Conservation (phyloP, 306 rosid genomes). For the Vigna angularis region DNA sequence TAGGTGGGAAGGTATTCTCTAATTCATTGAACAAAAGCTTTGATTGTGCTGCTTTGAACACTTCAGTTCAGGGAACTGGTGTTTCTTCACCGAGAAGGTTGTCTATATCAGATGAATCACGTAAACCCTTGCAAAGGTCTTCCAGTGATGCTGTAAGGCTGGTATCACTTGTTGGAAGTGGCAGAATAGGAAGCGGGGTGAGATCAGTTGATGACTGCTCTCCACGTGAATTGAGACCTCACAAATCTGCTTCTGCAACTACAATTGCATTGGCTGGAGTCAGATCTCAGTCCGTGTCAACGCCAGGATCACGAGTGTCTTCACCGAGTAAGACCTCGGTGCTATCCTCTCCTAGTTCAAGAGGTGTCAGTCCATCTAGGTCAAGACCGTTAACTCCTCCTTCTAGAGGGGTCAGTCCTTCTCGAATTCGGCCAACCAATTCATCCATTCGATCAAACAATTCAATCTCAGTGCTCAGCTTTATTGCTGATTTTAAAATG, state of each 20-base stretch:
- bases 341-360: conserved; percentile 49
- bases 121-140: conserved; percentile 60
- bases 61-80: conserved; percentile 53
- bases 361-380: conserved; percentile 86
- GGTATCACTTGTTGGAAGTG: conserved; percentile 49
- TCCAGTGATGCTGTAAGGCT: conserved; percentile 51
- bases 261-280: conserved; percentile 40
- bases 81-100: conserved; percentile 59
- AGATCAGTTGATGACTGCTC: conserved; percentile 54
- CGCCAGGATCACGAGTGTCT: conserved; percentile 54
- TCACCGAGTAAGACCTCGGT: conserved; percentile 60
- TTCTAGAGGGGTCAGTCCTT: conserved; percentile 72
- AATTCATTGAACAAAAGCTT: conserved; percentile 53
- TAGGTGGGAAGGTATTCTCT: conserved; percentile 63
- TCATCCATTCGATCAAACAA: conserved; percentile 57
- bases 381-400: conserved; percentile 81
- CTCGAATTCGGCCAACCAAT: conserved; percentile 56
- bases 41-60: conserved; percentile 55
- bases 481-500: conserved; percentile 75
- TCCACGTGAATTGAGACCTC: conserved; percentile 53
- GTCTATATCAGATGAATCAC: conserved; percentile 48
- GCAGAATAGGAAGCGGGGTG: conserved; percentile 49
- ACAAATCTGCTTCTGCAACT: conserved; percentile 51
- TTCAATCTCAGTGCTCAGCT: conserved; percentile 83
- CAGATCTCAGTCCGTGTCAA: conserved; percentile 59